A percentile compares a stretch with the other conserved stretches of the same genome.
Evolutionary conservation across 1,139 yeast species (phyloP).

Genomic region (Scheffersomyces segobiensis): DNA sequence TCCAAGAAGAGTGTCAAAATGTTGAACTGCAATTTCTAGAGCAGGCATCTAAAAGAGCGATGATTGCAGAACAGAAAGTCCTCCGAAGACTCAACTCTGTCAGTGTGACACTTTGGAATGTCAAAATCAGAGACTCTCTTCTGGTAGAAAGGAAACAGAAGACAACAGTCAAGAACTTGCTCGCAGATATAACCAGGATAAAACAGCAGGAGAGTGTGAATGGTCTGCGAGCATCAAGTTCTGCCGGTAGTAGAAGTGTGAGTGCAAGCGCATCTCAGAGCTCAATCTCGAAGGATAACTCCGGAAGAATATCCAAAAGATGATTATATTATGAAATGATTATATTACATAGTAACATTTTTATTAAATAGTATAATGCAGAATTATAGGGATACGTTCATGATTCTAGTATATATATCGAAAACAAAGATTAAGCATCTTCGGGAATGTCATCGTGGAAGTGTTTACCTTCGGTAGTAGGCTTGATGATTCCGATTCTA

Average conservation of each 20-base stretch:
- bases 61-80: conserved; percentile 28
- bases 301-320: background rate
- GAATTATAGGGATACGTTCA: background rate
- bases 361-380: background rate
- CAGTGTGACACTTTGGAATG: conserved; percentile 42
- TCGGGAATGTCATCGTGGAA: conserved; percentile 95
- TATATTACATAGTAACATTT: background rate
- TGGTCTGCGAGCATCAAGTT: background rate
- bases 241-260: background rate
- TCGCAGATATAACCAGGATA: conserved; percentile 26
- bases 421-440: conserved; percentile 45
- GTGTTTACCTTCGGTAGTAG: conserved; percentile 85
- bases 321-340: background rate
- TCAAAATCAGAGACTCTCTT: conserved; percentile 38
- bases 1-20: conserved; percentile 21
- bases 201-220: background rate
- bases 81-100: conserved; percentile 39
- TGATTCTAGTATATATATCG: conserved; percentile 3
- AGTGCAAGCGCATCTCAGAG: background rate
- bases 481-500: conserved; percentile 82
- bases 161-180: conserved; percentile 28
- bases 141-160: conserved; percentile 44
- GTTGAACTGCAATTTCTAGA: conserved; percentile 17
- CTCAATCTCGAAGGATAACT: background rate
- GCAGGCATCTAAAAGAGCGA: conserved; percentile 16